Evolutionary conservation across 768 basidiomycete genomes (phyloP).

Genomic region (Tremella mesenterica): DNA sequence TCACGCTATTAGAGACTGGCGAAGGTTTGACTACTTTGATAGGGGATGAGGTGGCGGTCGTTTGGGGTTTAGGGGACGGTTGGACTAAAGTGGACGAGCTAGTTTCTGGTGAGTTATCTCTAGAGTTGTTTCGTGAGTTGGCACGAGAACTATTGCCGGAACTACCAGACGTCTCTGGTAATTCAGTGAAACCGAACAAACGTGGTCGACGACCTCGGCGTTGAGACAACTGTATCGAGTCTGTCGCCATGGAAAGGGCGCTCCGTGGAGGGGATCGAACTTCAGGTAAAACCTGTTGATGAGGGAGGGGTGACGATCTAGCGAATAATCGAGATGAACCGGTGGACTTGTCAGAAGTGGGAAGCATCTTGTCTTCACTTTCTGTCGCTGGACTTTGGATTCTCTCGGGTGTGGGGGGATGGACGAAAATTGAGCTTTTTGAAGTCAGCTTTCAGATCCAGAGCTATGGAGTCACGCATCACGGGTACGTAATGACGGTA

Average conservation of each 20-base stretch:
- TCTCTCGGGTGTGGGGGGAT: conserved; percentile 37
- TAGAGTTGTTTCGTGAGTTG: conserved; percentile 15
- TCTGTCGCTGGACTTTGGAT: conserved; percentile 3
- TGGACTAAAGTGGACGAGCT: conserved; percentile 1
- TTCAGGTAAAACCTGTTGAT: conserved; percentile 39
- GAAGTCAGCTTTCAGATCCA: too few relatives aligned
- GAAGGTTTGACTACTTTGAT: neutral
- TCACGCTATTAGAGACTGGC: too few relatives aligned
- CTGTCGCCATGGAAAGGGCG: conserved; percentile 22
- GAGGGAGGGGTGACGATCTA: conserved; percentile 10
- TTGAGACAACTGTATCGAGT: conserved; percentile 21
- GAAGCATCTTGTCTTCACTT: neutral
- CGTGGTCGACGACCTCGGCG: conserved; percentile 30
- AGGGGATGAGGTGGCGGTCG: neutral
- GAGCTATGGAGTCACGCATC: too few relatives aligned
- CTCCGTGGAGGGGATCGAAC: conserved; percentile 40
- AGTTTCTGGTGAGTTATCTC: conserved; percentile 1
- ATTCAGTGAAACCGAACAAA: conserved; percentile 42
- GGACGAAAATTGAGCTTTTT: conserved; percentile 29
- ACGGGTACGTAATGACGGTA: conserved; percentile 4
- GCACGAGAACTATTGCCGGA: conserved; percentile 11
- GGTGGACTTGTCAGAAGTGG: neutral
- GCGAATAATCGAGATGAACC: too few relatives aligned
- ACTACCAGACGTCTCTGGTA: conserved; percentile 19
- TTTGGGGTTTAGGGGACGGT: neutral